Percentiles rank a stretch among this genome's conserved stretches.
Conservation (phyloP, 768 basidiomycete species). For the Auriscalpium vulgare region DNA sequence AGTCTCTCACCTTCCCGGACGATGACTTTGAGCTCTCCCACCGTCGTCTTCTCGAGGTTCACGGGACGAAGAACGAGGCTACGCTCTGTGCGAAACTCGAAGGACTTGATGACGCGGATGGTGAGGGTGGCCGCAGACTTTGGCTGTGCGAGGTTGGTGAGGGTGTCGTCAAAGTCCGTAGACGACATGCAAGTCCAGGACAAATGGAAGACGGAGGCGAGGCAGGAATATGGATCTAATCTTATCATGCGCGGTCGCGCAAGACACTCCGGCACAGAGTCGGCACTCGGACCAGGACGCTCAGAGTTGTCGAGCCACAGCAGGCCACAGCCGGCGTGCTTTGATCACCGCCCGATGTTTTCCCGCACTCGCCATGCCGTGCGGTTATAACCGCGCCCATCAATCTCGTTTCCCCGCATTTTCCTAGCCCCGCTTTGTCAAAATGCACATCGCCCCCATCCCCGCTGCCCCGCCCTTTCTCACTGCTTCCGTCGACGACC, state of each 20-base stretch:
- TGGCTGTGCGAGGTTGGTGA: constrained; percentile 61
- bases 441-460: constrained; percentile 1
- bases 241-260: background rate
- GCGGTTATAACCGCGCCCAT: too few relatives aligned
- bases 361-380: background rate
- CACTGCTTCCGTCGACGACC: constrained; percentile 42
- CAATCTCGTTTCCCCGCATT: too few relatives aligned
- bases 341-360: background rate
- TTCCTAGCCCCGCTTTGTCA: too few relatives aligned
- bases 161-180: constrained; percentile 30
- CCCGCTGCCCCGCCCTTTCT: constrained; percentile 38
- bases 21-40: constrained; percentile 67
- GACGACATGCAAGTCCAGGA: constrained; percentile 11
- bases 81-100: constrained; percentile 85
- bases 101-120: constrained; percentile 89
- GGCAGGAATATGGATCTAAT: background rate
- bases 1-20: constrained; percentile 51
- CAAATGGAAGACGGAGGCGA: background rate
- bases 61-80: constrained; percentile 77
- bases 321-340: too few relatives aligned
- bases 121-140: constrained; percentile 79
- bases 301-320: too few relatives aligned
- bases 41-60: constrained; percentile 73
- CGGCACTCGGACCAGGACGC: too few relatives aligned
- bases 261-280: too few relatives aligned